A percentile compares a stretch with the other conserved stretches of the same genome.
phyloP scores from a whole-genome alignment of 169 alveolate species.

The Plasmodium gonderi region DNA sequence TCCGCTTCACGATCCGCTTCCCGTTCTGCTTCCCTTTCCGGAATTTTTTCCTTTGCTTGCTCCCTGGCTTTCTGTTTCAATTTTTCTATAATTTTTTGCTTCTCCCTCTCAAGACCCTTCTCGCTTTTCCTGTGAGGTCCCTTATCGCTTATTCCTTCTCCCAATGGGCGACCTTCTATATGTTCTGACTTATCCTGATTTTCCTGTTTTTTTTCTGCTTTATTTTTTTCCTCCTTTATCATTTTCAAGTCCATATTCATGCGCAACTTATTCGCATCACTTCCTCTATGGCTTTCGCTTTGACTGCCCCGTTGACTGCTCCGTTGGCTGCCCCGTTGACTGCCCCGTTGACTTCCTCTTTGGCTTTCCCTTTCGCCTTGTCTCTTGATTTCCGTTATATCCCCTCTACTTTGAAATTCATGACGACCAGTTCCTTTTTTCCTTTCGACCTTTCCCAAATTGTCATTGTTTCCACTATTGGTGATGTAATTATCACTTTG shows the following conservation, averaged over 20 bases:
- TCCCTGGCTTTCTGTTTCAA: slow-evolving; percentile 12
- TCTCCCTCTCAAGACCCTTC: slow-evolving; percentile 2
- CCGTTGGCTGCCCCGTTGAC: not conserved
- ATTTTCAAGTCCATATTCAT: not conserved
- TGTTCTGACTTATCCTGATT: not conserved
- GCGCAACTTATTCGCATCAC: not conserved
- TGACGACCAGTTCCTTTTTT: not conserved
- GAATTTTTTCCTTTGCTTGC: not conserved
- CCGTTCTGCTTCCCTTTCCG: not conserved
- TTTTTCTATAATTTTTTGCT: slow-evolving; percentile 9
- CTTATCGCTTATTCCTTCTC: not conserved
- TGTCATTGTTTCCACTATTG: not conserved
- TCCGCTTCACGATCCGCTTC: not conserved
- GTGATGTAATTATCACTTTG: not conserved
- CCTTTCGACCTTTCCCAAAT: not conserved
- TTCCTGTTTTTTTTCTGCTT: not conserved
- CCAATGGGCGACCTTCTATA: not conserved
- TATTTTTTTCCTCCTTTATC: not conserved
- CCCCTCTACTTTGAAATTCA: not conserved
- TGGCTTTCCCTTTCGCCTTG: not conserved
- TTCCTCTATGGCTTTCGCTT: not conserved
- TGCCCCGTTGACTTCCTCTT: not conserved
- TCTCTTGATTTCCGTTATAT: not conserved
- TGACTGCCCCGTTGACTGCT: not conserved
- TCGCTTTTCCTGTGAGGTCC: not conserved